Percentiles rank a stretch among this genome's conserved stretches.
phyloP scores from a whole-genome alignment of 306 rosid genomes.

The Citrullus mucosospermus region DNA sequence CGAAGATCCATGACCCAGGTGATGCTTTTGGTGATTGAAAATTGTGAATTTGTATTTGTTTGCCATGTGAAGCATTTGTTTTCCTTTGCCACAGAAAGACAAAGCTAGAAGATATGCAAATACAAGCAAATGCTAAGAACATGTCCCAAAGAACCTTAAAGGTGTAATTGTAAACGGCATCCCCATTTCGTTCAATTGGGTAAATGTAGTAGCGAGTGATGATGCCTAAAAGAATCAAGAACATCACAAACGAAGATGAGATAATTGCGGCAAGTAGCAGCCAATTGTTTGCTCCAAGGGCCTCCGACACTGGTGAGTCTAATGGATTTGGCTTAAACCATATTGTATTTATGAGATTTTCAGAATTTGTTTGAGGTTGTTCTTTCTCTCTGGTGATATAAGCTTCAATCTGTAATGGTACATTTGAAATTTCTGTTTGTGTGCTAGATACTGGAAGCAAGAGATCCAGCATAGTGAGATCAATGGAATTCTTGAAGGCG shows the following conservation, averaged over 20 bases:
- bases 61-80: constrained; percentile 10
- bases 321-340: constrained; percentile 24
- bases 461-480: constrained; percentile 31
- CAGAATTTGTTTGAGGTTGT: background rate
- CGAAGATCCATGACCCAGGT: constrained; percentile 13
- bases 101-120: constrained; percentile 23
- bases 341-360: constrained; percentile 15
- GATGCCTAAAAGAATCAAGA: constrained; percentile 24
- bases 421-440: background rate
- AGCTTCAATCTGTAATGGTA: constrained; percentile 26
- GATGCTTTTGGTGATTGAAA: constrained; percentile 12
- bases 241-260: constrained; percentile 27
- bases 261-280: constrained; percentile 25
- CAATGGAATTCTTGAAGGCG: constrained; percentile 36
- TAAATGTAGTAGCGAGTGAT: constrained; percentile 25
- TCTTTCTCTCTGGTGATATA: constrained; percentile 32
- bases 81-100: constrained; percentile 24
- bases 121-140: constrained; percentile 23
- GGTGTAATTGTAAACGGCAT: constrained; percentile 15
- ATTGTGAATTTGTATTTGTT: constrained; percentile 11
- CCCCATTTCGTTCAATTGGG: constrained; percentile 17
- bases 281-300: constrained; percentile 29
- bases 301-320: constrained; percentile 22
- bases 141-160: constrained; percentile 29
- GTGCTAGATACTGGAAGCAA: constrained; percentile 26